Evolutionary conservation across 208 protist genomes (phyloP), one percentile per base, ranked within the genome.

Genomic region (Polymyxa betae): DNA sequence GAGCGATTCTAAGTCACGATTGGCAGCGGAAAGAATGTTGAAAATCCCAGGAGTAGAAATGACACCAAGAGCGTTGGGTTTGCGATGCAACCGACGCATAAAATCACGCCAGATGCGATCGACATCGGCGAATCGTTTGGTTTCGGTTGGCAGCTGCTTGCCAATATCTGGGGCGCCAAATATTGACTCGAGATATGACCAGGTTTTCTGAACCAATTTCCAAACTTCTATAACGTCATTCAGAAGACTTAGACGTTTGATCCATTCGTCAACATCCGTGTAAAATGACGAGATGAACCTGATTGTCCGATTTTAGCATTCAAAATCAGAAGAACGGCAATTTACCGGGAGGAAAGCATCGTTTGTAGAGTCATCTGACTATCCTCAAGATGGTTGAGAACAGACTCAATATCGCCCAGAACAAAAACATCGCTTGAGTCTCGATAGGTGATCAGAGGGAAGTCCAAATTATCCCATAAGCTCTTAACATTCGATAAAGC

Each of bases 1-100:
- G 40, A 98, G 96, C 91, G 97, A 96, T 91, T 98, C 97, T 32
- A 98, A 93, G 89, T 96, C 94, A 68, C 96, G 95, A 91, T 98
- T 98, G 92, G 96, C 91, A 20, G 90, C 54, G n/a, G 92, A 68
- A 12, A 95, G 91, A 0, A 66, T 92, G 20, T 92, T 89, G 0
- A 96, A 91, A 35, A 95, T 90, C 24, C 93, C 91, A 43, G 93
- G 88, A 29, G 41, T 49, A 12, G 40, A 92, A 24, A 89, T 68
- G 24, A 92, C 64, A 1, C 49, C 35, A 41, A 94, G 49, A 45
- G 90, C 92, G 72, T 94, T 95, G 0, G 92, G 92, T 0, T 82
- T 72, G 35, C 78, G 46, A 43, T 78, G 0, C 64, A 77, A 92
- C 44, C 88, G 92, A 32, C 77, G 88, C 88, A 95, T 94, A 0